Evolutionary conservation across 768 basidiomycete genomes (phyloP).

Genomic region (Mrakia blollopis): DNA sequence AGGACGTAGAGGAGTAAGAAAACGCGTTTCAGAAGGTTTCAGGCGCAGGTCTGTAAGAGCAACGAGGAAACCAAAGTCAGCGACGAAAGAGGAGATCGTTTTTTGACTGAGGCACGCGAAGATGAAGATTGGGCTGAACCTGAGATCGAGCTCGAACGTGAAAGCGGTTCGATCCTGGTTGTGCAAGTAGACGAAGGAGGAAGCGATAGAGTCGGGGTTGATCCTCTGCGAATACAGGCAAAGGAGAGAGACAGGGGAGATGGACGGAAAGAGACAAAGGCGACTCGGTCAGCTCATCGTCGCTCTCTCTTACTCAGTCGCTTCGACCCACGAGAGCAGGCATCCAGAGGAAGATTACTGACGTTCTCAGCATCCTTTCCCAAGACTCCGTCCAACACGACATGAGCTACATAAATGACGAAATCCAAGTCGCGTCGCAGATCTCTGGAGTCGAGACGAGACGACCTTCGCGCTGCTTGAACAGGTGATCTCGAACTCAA

Average conservation of each 20-base stretch:
- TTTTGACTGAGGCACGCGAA: too few relatives aligned
- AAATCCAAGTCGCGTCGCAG: conserved; percentile 39
- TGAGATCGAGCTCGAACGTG: conserved; percentile 25
- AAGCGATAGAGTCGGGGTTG: conserved; percentile 19
- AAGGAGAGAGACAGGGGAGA: too few relatives aligned
- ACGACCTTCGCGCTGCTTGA: too few relatives aligned
- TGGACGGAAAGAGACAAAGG: too few relatives aligned
- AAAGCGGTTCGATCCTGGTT: conserved; percentile 11
- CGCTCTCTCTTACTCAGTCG: too few relatives aligned
- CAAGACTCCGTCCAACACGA: conserved; percentile 37
- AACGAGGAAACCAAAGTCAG: too few relatives aligned
- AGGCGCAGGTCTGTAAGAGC: too few relatives aligned
- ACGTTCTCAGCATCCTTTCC: neutral
- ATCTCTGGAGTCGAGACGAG: too few relatives aligned
- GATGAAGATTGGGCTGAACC: neutral
- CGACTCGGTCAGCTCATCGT: too few relatives aligned
- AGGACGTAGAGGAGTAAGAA: too few relatives aligned
- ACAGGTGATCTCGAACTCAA: too few relatives aligned
- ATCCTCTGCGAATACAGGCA: neutral
- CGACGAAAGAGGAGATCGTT: neutral
- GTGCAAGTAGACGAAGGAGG: conserved; percentile 6
- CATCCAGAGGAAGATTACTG: neutral
- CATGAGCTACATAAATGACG: conserved; percentile 38
- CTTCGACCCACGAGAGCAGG: neutral
- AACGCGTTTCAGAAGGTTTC: neutral